Percentiles rank a stretch among this genome's conserved stretches.
These are phyloP conservation scores for Bolboschoenoplectus hybrid DNA, from an alignment of 202 grass and related monocot genomes.

Conservation along the genomic window DNA sequence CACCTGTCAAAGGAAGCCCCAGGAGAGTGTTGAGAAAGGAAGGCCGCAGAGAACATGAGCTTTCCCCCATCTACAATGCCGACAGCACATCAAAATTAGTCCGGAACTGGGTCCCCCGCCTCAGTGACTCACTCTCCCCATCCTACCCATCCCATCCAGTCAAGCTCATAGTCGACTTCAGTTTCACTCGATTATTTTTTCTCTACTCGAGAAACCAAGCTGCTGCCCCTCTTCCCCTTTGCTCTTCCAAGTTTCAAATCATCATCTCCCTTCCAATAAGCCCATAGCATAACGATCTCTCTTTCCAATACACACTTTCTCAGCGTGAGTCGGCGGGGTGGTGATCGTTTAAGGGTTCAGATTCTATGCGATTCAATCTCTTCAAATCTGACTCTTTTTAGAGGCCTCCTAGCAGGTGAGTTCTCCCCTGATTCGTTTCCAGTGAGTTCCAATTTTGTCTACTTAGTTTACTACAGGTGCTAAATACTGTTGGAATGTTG, in stretches of 20 bases:
- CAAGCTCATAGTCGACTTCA: conserved; percentile 10
- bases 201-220: conserved; percentile 11
- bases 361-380: conserved; percentile 30
- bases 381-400: background rate
- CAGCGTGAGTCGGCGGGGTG: background rate
- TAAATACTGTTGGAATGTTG: conserved; percentile 2
- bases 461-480: conserved; percentile 8
- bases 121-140: background rate
- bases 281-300: background rate
- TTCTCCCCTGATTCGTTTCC: conserved; percentile 22
- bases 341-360: background rate
- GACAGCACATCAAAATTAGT: conserved; percentile 21
- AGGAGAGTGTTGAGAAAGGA: background rate
- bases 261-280: background rate
- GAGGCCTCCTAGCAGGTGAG: conserved; percentile 11
- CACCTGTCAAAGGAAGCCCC: background rate
- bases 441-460: conserved; percentile 12
- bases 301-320: background rate
- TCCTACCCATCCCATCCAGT: background rate
- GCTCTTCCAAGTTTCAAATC: background rate
- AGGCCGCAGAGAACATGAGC: background rate
- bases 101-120: background rate
- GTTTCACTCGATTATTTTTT: conserved; percentile 22
- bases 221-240: background rate
- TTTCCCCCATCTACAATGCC: background rate